Conservation (phyloP, 2,329 filamentous ascomycete species). For the Pseudocercospora crystallina region DNA sequence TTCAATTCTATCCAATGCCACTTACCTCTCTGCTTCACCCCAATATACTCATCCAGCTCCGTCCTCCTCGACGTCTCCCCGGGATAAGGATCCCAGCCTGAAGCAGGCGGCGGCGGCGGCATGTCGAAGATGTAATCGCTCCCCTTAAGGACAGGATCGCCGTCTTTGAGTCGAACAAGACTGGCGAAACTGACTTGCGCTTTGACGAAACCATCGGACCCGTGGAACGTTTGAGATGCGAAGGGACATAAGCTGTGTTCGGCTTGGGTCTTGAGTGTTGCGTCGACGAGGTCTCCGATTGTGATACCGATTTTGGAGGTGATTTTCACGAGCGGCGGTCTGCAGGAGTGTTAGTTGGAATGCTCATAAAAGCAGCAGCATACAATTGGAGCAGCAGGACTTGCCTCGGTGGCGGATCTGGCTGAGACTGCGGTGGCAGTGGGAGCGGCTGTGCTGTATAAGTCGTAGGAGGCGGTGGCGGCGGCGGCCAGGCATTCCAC, state of each 20-base stretch:
- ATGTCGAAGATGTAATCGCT: background rate
- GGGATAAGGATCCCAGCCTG: background rate
- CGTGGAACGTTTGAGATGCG: background rate
- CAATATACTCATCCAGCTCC: background rate
- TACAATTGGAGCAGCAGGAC: no score
- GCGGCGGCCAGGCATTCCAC: background rate
- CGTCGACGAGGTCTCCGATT: slow-evolving; percentile 5
- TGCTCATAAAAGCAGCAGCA: no score
- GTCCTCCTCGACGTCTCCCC: background rate
- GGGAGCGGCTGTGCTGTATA: background rate
- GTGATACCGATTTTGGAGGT: background rate
- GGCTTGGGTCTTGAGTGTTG: background rate
- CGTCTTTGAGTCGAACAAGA: background rate
- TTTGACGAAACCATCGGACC: background rate
- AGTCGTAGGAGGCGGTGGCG: background rate
- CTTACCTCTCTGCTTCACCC: background rate
- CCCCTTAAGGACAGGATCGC: background rate
- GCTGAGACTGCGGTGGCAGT: background rate
- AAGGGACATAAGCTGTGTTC: background rate
- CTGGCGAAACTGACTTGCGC: background rate
- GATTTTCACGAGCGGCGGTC: background rate
- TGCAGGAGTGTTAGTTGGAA: background rate
- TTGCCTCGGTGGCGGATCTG: background rate
- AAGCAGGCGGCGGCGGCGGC: background rate
- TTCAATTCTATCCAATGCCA: background rate